These are phyloP conservation scores for Graphilbum ipis-grandicollis DNA, from an alignment of 2,329 filamentous ascomycete genomes.

Conservation along the genomic window DNA sequence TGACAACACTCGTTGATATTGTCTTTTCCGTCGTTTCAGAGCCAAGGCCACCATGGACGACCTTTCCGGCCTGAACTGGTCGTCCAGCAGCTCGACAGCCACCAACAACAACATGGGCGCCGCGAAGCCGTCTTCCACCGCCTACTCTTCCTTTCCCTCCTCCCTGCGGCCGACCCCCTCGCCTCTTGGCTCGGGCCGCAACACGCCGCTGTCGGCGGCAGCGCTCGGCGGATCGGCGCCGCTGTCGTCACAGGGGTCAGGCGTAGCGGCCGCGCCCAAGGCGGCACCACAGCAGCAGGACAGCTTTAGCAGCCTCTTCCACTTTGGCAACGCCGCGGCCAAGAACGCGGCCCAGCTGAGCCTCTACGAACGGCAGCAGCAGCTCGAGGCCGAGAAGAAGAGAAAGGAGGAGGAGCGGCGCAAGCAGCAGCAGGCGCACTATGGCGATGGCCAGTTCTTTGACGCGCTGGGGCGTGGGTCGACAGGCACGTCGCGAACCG, in stretches of 20 bases:
- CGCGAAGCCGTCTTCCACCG: constrained; percentile 15
- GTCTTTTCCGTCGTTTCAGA: not conserved
- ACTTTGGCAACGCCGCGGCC: constrained; percentile 33
- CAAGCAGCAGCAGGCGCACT: constrained; percentile 57
- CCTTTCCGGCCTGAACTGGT: constrained; percentile 43
- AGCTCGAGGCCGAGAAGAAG: constrained; percentile 45
- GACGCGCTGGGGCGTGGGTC: constrained; percentile 41
- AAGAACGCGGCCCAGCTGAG: constrained; percentile 54
- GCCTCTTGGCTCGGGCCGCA: constrained; percentile 35
- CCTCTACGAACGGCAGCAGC: constrained; percentile 60
- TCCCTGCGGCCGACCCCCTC: constrained; percentile 38
- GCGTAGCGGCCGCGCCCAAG: constrained; percentile 23
- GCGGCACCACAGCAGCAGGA: constrained; percentile 30
- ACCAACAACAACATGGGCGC: constrained; percentile 11
- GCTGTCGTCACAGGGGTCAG: constrained; percentile 30
- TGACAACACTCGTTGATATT: not conserved
- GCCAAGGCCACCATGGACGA: constrained; percentile 34
- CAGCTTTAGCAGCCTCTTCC: constrained; percentile 63
- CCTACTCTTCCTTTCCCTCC: constrained; percentile 25
- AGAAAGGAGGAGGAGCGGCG: constrained; percentile 59
- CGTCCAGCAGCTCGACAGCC: constrained; percentile 20
- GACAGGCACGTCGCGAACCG: constrained; percentile 27
- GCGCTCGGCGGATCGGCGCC: too few species aligned
- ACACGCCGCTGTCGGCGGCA: too few species aligned
- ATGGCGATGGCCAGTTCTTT: constrained; percentile 62